Evolutionary conservation across 306 rosid genomes (phyloP), one percentile per base, ranked within the genome.

Genomic region (Neltuma alba): DNA sequence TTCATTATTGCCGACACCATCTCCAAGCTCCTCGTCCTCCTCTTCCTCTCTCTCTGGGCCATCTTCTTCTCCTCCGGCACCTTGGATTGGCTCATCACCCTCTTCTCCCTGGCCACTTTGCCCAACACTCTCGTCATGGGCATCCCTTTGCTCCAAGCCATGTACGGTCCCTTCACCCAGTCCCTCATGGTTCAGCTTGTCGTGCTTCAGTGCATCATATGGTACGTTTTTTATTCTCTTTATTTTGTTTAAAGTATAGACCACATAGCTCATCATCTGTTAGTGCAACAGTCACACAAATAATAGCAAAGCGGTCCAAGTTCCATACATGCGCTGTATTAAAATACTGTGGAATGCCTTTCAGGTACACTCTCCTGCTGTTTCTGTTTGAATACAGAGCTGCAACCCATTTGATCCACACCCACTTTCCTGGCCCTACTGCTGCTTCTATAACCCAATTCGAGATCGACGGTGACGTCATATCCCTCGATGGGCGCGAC

Each of bases 71-170:
- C 69, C n/a, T 65, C 77, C 42, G 96, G 96, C 30, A 87, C 92
- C 13, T 37, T 94, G 48, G 98, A 94, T 13, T 94, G 98, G 98
- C 70, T 89, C 15, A 92, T 94, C 21, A 92, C 98, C 30, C 92
- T 94, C 31, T 92, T 94, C 79, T 94, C 98, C 21, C 80, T 94
- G 0, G 84, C 97, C 34, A 87, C 97, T 9, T 83, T 94, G 28
- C 97, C 98, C 58, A 94, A 94, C 83, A 92, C 98, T 0, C 89
- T 94, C 31, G 94, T 94, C 69, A 94, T 92, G 98, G 98, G 98
- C n/a, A 94, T 94, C 36, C 96, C 98, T 14, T 50, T 94, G 12
- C 97, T 94, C 36, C 91, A 90, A 72, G 97, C 96, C 71, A 94
- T 94, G 98, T 94, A 91, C 71, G 98, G 97, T 1, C 92, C 91